Evolutionary conservation across 805 yeast genomes (phyloP).

Genomic region (Metschnikowia peoriensis): DNA sequence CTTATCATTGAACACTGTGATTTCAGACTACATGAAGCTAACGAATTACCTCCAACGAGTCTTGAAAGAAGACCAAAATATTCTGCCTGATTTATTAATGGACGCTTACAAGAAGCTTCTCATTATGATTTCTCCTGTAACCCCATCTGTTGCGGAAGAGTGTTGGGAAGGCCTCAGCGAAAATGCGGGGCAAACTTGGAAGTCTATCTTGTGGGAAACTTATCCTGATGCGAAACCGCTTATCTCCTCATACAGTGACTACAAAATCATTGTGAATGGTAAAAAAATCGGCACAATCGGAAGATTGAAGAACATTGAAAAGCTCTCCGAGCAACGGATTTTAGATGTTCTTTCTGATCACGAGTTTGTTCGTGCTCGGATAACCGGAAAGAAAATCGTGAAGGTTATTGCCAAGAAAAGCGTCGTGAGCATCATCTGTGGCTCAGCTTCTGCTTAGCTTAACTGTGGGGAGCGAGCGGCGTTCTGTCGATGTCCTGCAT

Average conservation of each 20-base stretch:
- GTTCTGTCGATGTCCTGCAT: constrained; percentile 1
- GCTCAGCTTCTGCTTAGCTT: constrained; percentile 5
- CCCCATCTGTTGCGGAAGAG: constrained; percentile 83
- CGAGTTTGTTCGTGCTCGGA: constrained; percentile 30
- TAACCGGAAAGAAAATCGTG: constrained; percentile 42
- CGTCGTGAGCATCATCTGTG: constrained; percentile 41
- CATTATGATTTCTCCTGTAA: constrained; percentile 71
- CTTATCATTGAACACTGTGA: constrained; percentile 74
- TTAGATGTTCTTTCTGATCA: constrained; percentile 44
- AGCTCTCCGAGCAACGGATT: constrained; percentile 33
- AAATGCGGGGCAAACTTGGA: constrained; percentile 30
- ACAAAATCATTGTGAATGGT: constrained; percentile 72
- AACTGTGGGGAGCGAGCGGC: constrained; percentile 9
- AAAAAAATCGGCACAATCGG: constrained; percentile 52
- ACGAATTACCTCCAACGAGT: constrained; percentile 50
- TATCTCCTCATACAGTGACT: constrained; percentile 41
- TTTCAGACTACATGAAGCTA: constrained; percentile 87
- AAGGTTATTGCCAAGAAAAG: constrained; percentile 56
- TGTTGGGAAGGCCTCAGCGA: constrained; percentile 51
- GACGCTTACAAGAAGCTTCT: constrained; percentile 54
- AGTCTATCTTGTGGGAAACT: constrained; percentile 51
- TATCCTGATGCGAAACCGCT: constrained; percentile 61
- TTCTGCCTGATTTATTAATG: constrained; percentile 42
- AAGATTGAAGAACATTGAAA: constrained; percentile 40
- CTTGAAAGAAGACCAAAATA: constrained; percentile 28